A percentile compares a stretch with the other conserved stretches of the same genome.
Conservation (phyloP, 2,329 filamentous ascomycete species). For the Incumbomyces lentus region DNA sequence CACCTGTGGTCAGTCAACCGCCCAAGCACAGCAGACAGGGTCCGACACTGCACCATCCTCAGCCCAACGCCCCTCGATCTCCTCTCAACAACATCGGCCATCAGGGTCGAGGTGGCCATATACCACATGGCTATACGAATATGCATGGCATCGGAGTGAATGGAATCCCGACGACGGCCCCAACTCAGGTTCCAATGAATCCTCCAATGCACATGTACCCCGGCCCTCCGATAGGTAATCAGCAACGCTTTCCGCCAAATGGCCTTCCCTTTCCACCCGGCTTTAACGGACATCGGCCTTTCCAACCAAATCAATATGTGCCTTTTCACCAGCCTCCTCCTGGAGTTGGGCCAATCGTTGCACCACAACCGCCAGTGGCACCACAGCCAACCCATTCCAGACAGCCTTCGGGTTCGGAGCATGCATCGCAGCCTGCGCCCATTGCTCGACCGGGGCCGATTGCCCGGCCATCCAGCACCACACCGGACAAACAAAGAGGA, state of each 20-base stretch:
- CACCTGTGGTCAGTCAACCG: slow-evolving; percentile 53
- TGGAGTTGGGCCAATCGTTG: slow-evolving; percentile 22
- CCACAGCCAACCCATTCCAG: slow-evolving; percentile 56
- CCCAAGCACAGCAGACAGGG: slow-evolving; percentile 47
- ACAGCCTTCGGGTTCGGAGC: slow-evolving; percentile 59
- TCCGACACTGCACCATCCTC: slow-evolving; percentile 45
- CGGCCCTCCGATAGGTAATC: slow-evolving; percentile 40
- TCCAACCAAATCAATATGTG: slow-evolving; percentile 45
- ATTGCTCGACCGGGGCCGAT: slow-evolving; percentile 80
- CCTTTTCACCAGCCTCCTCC: slow-evolving; percentile 35
- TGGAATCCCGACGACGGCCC: slow-evolving; percentile 45
- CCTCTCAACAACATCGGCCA: slow-evolving; percentile 49
- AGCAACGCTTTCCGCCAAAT: slow-evolving; percentile 44
- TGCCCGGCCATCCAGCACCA: slow-evolving; percentile 68
- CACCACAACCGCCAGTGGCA: slow-evolving; percentile 25
- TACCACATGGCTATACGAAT: slow-evolving; percentile 39
- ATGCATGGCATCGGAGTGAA: slow-evolving; percentile 49
- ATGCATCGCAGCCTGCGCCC: slow-evolving; percentile 58
- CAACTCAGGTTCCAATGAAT: slow-evolving; percentile 41
- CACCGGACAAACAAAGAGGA: slow-evolving; percentile 40
- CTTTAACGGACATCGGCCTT: slow-evolving; percentile 51
- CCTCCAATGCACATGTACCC: slow-evolving; percentile 46
- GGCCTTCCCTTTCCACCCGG: slow-evolving; percentile 47
- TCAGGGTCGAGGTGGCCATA: slow-evolving; percentile 42
- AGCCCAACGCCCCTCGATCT: slow-evolving; percentile 53